Percentiles rank a stretch among this genome's conserved stretches.
These are phyloP conservation scores for Achlya hypogyna DNA, from an alignment of 352 stramenopile species.

Conservation along the genomic window DNA sequence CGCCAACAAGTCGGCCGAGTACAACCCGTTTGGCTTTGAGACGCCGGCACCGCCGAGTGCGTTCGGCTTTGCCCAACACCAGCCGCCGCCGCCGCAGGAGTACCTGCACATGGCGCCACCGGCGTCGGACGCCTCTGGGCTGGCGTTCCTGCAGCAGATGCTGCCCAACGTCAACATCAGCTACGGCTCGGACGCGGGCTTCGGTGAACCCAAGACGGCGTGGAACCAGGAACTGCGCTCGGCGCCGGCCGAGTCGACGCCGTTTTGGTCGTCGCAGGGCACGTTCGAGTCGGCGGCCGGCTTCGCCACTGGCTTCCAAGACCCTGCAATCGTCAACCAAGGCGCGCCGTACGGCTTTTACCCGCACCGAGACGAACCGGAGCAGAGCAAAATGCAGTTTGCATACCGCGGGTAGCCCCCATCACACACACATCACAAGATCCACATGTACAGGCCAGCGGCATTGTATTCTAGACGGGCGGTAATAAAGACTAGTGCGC, in stretches of 20 bases:
- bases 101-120: neutral
- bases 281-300: neutral
- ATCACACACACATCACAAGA: neutral
- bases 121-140: constrained; percentile 20
- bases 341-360: constrained; percentile 9
- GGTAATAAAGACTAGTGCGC: no score
- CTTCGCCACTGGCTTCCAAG: constrained; percentile 7
- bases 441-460: neutral
- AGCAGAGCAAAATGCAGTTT: constrained; percentile 14
- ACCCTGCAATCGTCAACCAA: constrained; percentile 17
- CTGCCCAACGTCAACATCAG: constrained; percentile 84
- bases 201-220: neutral
- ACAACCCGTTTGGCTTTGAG: constrained; percentile 10
- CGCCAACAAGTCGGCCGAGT: constrained; percentile 36
- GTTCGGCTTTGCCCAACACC: constrained; percentile 21
- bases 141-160: constrained; percentile 82
- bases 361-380: neutral
- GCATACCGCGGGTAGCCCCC: neutral
- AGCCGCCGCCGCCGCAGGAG: neutral
- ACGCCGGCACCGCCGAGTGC: neutral
- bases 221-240: constrained; percentile 5
- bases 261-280: constrained; percentile 7
- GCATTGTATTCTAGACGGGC: no score
- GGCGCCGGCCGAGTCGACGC: neutral
- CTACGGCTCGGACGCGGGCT: constrained; percentile 43